Base-by-base conservation (phyloP, 2,329 filamentous ascomycete species). In the Exophiala xenobiotica region DNA sequence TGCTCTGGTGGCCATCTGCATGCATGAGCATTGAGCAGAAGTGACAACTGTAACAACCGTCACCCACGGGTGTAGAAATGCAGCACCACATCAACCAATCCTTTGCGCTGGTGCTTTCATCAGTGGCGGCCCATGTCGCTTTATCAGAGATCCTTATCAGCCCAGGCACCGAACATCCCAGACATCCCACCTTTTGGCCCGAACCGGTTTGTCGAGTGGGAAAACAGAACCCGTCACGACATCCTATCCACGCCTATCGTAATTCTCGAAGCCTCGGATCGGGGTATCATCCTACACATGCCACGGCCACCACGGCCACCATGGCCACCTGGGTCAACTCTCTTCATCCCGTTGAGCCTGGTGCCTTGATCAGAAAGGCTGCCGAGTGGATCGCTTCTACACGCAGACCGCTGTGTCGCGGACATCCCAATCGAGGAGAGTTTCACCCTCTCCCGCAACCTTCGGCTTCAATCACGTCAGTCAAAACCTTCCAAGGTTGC, bases 381-480 rank as follows among this genome's bases (percentile, higher is more conserved):
- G 38, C 38, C 19, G 38, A 40, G 38, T 40, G 38, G 38, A 40
- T 40, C 38, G 38, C 38, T 24, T 40, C 20, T n/a, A 24, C 11
- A 14, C 38, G 22, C 37, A 39, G 16, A 39, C 37, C 37, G 37
- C 37, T 20, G 37, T 19, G 4, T 39, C 12, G 16, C 19, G 37
- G 16, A 18, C 7, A 20, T 40, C 38, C 35, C 11, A 18, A 40
- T 20, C 14, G 16, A 39, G 37, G 12, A 18, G 20, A 12, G 18
- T 12, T 12, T 39, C 6, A 22, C 41, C 7, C 24, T 8, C n/a
- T 16, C 18, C 3, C 23, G 22, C 35, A 6, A 23, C 14, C 39
- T 12, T 49, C 29, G 53, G 44, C 41, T 43, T 50, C 45, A 56
- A 49, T 56, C 53, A 56, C 53, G 53, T 56, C 53, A 56, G 41